Evolutionary conservation across 2,329 filamentous ascomycete species (phyloP), one percentile per base, ranked within the genome.

Genomic region (Amylocarpus encephaloides): DNA sequence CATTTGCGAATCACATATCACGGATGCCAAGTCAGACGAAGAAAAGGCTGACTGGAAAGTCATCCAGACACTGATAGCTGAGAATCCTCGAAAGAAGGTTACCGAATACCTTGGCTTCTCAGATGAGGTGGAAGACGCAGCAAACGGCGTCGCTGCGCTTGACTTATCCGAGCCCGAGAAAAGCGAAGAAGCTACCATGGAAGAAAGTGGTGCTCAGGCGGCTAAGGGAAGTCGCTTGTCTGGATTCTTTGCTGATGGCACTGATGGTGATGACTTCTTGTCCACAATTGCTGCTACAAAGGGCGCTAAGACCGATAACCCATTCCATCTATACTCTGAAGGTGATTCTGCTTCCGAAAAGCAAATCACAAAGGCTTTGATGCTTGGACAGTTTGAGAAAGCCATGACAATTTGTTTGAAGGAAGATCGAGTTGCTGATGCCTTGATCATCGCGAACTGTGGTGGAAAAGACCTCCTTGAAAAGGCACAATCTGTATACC

Each of bases 31-130:
- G 63, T 88, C 82, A 0, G 91, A 96, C 1, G 89, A 95, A 58
- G 93, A 97, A 67, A 96, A 90, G 73, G 86, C 88, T 3, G 92
- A 97, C 68, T 98, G 93, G 93, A 86, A 86, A 58, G 89, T 97
- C 34, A 88, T 98, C 67, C 84, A 93, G 68, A 93, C 90, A 1
- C 71, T 98, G 53, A 85, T 92, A 43, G 85, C 88, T 3, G 83
- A 86, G 29, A 91, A 92, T 63, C 86, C 90, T n/a, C 82, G 91
- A 38, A 85, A 86, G 66, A 84, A 88, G 66, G 84, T 98, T 50
- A 79, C 93, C 18, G 86, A 94, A 59, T 91, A 94, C 66, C 79
- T 98, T 15, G 93, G 92, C n/a, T 92, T 97, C 68, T 75, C 80
- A 29, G 55, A 62, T 33, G 81, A 85, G 51, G 64, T 68, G 35